Conservation (phyloP, 2,329 filamentous ascomycete species). For the Diaporthe ilicicola region DNA sequence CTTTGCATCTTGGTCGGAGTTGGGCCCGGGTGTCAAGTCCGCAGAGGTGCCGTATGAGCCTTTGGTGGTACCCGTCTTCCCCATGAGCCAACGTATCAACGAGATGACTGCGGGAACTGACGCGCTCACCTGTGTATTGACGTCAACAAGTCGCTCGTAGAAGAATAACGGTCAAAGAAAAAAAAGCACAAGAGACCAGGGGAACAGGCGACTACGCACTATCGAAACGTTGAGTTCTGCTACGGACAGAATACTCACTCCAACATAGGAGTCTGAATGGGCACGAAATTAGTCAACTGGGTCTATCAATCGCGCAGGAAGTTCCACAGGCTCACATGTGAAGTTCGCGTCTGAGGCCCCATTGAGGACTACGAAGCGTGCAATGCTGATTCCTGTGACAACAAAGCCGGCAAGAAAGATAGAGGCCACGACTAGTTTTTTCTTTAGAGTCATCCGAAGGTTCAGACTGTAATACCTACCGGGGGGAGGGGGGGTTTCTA, state of each 20-base stretch:
- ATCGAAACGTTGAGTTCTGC: not conserved
- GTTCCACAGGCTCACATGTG: not conserved
- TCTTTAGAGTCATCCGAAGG: not conserved
- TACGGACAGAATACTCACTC: not conserved
- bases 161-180: not conserved
- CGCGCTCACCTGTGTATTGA: no score
- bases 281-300: not conserved
- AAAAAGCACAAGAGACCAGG: not conserved
- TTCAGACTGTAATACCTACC: not conserved
- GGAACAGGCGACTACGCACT: not conserved
- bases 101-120: no score
- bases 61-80: no score
- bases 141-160: not conserved
- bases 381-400: not conserved
- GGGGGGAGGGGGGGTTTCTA: no score
- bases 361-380: not conserved
- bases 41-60: no score
- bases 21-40: no score
- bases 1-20: no score
- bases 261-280: not conserved
- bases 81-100: no score
- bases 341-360: not conserved
- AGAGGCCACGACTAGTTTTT: not conserved
- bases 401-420: not conserved
- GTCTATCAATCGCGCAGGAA: not conserved